A percentile compares a stretch with the other conserved stretches of the same genome.
phyloP scores from a whole-genome alignment of 1,284 basidiomycete species.

The Mycena citricolor region DNA sequence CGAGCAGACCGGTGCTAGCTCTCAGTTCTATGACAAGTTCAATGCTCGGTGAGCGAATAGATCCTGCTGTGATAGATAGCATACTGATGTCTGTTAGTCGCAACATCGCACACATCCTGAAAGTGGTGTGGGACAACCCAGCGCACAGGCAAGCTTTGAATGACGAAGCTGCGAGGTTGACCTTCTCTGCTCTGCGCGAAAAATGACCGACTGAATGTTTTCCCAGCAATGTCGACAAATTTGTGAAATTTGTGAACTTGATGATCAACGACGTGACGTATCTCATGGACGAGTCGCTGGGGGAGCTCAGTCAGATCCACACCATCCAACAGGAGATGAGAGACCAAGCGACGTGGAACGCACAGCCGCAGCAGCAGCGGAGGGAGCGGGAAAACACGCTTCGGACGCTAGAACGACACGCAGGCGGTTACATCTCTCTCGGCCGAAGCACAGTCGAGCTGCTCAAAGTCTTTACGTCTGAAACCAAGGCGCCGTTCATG shows the following conservation, averaged over 20 bases:
- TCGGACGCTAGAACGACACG: constrained; percentile 78
- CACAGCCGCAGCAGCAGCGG: constrained; percentile 68
- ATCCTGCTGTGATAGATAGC: neutral
- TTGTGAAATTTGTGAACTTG: constrained; percentile 94
- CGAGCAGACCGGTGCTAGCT: constrained; percentile 95
- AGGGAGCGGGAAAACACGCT: constrained; percentile 85
- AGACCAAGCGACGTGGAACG: constrained; percentile 67
- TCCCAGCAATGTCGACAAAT: constrained; percentile 80
- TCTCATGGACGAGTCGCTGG: constrained; percentile 94
- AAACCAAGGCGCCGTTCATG: constrained; percentile 92
- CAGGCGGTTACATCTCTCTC: constrained; percentile 83
- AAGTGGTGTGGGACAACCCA: constrained; percentile 88
- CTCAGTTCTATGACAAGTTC: constrained; percentile 98
- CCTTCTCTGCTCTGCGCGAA: neutral
- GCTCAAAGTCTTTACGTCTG: constrained; percentile 89
- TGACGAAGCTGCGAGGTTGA: constrained; percentile 63
- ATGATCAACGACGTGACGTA: constrained; percentile 99
- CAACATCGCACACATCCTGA: constrained; percentile 84
- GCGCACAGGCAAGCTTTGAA: constrained; percentile 83
- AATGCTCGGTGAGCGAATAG: constrained; percentile 60
- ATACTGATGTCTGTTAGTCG: constrained; percentile 48
- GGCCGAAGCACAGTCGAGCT: constrained; percentile 88
- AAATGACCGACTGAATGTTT: constrained; percentile 9
- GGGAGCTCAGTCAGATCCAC: constrained; percentile 86
- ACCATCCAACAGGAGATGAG: constrained; percentile 86